Conservation (phyloP, 306 rosid genomes). For the Dicorynia guianensis region DNA sequence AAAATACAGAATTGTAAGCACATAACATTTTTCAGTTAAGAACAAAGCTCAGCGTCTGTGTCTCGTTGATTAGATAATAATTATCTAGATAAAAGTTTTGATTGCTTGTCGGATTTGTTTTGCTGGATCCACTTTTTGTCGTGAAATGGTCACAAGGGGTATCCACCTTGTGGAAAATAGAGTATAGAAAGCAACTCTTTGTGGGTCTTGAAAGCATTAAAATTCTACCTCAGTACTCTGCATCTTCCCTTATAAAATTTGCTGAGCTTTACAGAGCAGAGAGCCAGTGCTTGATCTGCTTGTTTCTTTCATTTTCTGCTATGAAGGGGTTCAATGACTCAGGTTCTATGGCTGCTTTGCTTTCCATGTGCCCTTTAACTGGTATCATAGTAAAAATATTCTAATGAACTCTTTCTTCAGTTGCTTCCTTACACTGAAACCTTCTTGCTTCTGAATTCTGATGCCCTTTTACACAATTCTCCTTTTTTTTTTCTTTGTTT, state of each 20-base stretch:
- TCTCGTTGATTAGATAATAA: constrained; percentile 41
- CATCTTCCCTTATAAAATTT: neutral
- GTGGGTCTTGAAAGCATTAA: constrained; percentile 41
- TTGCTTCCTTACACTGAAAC: neutral
- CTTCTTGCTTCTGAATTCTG: neutral
- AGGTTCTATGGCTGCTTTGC: constrained; percentile 46
- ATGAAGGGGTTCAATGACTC: constrained; percentile 65
- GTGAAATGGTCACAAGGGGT: constrained; percentile 19
- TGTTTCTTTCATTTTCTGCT: constrained; percentile 9
- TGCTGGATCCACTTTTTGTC: constrained; percentile 36
- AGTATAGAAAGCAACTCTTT: constrained; percentile 30
- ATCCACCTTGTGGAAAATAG: constrained; percentile 18
- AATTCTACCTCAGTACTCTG: constrained; percentile 13
- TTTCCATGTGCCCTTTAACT: constrained; percentile 56
- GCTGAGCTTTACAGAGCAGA: neutral
- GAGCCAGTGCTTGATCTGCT: constrained; percentile 25
- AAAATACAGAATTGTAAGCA: too few species aligned
- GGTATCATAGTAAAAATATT: constrained; percentile 47
- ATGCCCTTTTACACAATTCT: constrained; percentile 10
- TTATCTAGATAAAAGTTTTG: constrained; percentile 28
- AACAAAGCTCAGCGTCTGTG: neutral
- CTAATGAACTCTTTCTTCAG: neutral
- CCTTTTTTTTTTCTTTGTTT: neutral
- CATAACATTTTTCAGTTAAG: too few species aligned
- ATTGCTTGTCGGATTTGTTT: constrained; percentile 31